Evolutionary conservation across 805 yeast genomes (phyloP).

Genomic region (Saturnispora sanitii): DNA sequence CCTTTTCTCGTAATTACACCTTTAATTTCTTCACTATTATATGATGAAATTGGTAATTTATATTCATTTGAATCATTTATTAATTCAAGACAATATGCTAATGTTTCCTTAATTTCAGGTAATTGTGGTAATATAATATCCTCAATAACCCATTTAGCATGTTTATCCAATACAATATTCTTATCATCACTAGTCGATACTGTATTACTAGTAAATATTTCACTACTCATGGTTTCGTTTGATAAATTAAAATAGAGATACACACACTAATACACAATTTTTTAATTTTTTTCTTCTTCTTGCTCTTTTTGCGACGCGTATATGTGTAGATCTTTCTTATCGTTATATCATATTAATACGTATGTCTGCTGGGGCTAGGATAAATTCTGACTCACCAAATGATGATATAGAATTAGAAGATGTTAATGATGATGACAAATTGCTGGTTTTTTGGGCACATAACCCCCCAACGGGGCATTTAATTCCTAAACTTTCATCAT

Average conservation of each 20-base stretch:
- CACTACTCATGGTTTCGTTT: constrained; percentile 24
- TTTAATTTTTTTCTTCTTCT: background rate
- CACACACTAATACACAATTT: no score
- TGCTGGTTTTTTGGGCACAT: no score
- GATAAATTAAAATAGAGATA: background rate
- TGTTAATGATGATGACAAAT: no score
- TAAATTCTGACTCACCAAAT: no score
- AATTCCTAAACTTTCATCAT: no score
- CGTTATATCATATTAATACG: no score
- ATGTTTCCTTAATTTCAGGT: constrained; percentile 36
- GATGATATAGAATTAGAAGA: no score
- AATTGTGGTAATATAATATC: constrained; percentile 39
- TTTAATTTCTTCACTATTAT: constrained; percentile 45
- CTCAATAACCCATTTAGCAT: constrained; percentile 38
- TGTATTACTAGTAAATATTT: constrained; percentile 12
- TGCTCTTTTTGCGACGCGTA: no score
- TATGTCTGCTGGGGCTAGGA: no score
- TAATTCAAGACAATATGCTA: constrained; percentile 31
- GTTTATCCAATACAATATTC: constrained; percentile 11
- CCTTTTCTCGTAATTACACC: constrained; percentile 54
- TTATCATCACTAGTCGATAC: background rate
- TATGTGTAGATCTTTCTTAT: no score
- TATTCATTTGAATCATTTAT: constrained; percentile 32
- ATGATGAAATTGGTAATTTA: constrained; percentile 48
- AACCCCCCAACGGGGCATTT: no score